Evolutionary conservation across 306 rosid species (phyloP), one percentile per base, ranked within the genome.

Genomic region (Prunus armeniaca): DNA sequence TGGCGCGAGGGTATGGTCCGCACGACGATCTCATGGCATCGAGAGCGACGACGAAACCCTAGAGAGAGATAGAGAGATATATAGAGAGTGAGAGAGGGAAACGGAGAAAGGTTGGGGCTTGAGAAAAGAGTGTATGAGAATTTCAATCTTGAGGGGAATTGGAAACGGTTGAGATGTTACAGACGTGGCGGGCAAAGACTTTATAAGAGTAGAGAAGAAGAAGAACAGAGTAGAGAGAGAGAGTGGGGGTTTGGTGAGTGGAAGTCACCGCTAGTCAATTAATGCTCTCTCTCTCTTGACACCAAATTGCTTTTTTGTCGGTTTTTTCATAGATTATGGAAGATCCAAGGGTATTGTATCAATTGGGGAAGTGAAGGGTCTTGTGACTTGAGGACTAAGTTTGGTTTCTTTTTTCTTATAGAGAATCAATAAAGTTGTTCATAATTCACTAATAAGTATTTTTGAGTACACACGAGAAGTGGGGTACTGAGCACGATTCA

Each of bases 1-100:
- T 13, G 34, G n/a, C 2, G 62, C 25, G 46, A 14, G 50, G 32
- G 18, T 22, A 2, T 22, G 78, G 15, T 5, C 58, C 22, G 24
- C 17, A 18, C 58, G 46, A 63, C 50, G 68, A 74, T 71, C 61
- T 85, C 97, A 88, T 92, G 76, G 76, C 84, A 82, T 77, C 6
- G 81, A 65, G 54, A 64, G 30, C 12, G 20, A 24, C 20, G 46
- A 5, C 14, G 56, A 82, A 84, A 76, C 88, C 87, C 85, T 79
- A 82, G 72, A 61, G 38, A 75, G 52, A 30, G 61, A 30, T 6
- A 15, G 65, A 28, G 54, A 22, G 63, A 32, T 6, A 43, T 58
- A 51, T 30, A 18, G 63, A 17, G 17, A 17, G 52, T 24, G 6
- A 51, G n/a, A 0, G 69, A 17, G 20, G 13, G n/a, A 27, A n/a